Conservation (phyloP, 2,329 filamentous ascomycete species). For the Trichophyton verrucosum region DNA sequence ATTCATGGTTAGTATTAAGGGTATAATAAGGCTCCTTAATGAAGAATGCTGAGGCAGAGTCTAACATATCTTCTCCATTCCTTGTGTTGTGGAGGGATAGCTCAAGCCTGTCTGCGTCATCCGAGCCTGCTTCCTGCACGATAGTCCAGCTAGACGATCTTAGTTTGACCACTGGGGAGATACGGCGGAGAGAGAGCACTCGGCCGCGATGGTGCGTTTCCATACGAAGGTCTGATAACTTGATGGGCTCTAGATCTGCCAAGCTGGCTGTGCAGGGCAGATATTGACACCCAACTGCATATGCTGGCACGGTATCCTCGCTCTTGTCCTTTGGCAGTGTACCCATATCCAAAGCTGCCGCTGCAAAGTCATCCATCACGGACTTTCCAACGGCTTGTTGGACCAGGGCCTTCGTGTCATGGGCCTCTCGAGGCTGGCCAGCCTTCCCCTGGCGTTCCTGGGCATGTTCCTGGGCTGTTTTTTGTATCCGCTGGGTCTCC, state of each 20-base stretch:
- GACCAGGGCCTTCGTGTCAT: neutral
- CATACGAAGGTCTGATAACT: neutral
- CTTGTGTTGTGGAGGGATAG: neutral
- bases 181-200: neutral
- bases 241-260: neutral
- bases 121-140: neutral
- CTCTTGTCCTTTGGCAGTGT: neutral
- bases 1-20: constrained; percentile 26
- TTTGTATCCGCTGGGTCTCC: neutral
- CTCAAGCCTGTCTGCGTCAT: neutral
- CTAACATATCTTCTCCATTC: neutral
- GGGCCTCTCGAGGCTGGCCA: neutral
- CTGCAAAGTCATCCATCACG: constrained; percentile 2
- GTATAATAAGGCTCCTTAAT: constrained; percentile 47
- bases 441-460: neutral
- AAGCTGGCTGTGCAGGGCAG: neutral
- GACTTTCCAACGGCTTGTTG: neutral
- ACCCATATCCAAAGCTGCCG: neutral
- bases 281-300: neutral
- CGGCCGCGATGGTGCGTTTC: neutral
- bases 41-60: constrained; percentile 26
- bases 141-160: neutral
- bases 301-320: neutral
- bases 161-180: neutral
- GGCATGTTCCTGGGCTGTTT: neutral